These are phyloP conservation scores for Cercospora nicotianae DNA, from an alignment of 2,329 filamentous ascomycete species.

Conservation along the genomic window DNA sequence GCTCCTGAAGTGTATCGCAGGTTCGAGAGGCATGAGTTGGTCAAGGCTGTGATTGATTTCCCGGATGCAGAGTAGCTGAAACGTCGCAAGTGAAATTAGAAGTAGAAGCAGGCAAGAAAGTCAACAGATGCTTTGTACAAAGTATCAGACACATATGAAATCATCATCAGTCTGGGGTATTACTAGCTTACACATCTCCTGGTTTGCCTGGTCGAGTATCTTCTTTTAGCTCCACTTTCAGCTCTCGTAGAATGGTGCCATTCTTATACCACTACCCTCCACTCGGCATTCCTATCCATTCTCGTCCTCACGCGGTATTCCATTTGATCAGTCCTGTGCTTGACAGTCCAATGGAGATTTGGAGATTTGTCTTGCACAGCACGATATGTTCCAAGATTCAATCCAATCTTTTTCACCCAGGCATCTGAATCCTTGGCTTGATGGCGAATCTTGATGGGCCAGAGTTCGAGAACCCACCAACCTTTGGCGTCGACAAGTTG, in stretches of 20 bases:
- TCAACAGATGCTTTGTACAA: background rate
- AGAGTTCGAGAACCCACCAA: constrained; percentile 50
- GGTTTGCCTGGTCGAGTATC: background rate
- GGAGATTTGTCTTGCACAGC: constrained; percentile 42
- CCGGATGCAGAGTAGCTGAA: background rate
- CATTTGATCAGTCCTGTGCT: constrained; percentile 39
- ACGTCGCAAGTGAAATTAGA: too few species aligned
- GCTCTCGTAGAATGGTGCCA: background rate
- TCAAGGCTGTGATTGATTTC: background rate
- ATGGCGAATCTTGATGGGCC: constrained; percentile 45
- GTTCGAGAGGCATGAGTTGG: background rate
- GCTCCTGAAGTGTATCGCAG: constrained; percentile 12
- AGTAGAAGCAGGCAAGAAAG: background rate
- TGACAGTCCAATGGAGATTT: constrained; percentile 49
- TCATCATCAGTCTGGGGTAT: background rate
- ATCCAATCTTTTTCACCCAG: constrained; percentile 43
- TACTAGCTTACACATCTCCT: background rate
- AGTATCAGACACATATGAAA: background rate
- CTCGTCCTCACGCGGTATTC: constrained; percentile 40
- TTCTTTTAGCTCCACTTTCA: too few species aligned
- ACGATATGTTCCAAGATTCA: constrained; percentile 45
- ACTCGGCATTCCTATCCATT: constrained; percentile 35
- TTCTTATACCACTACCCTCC: constrained; percentile 29
- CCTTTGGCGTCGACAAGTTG: constrained; percentile 41
- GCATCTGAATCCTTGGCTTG: constrained; percentile 35